Conservation (phyloP, 306 rosid species). For the Crotalaria pallida region DNA sequence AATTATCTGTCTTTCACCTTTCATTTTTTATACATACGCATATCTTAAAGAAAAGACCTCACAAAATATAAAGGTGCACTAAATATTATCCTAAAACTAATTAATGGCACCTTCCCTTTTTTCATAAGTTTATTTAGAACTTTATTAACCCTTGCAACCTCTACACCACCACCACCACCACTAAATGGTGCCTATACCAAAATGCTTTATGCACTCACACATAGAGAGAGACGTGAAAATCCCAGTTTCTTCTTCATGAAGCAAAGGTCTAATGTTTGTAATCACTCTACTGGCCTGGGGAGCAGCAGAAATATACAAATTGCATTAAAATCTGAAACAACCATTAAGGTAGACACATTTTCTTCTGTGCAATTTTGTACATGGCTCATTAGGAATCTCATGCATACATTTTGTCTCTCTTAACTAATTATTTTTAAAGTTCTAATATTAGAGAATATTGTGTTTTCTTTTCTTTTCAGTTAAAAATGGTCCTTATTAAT, state of each 20-base stretch:
- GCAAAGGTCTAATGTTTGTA: slow-evolving; percentile 15
- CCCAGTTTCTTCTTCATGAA: slow-evolving; percentile 24
- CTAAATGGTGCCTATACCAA: background rate
- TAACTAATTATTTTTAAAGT: too few species aligned
- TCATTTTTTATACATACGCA: too few species aligned
- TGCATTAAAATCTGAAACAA: slow-evolving; percentile 58
- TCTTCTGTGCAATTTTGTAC: background rate
- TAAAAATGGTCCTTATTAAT: background rate
- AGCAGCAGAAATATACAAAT: slow-evolving; percentile 42
- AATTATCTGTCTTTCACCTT: too few species aligned
- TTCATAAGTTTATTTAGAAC: too few species aligned
- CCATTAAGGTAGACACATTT: slow-evolving; percentile 33
- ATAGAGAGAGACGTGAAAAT: slow-evolving; percentile 36
- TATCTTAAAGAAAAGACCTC: too few species aligned
- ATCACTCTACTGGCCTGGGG: background rate
- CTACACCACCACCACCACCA: background rate
- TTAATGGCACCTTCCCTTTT: too few species aligned
- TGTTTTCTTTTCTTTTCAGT: background rate
- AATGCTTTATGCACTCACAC: background rate
- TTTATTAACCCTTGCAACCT: background rate
- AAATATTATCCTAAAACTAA: too few species aligned
- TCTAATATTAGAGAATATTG: too few species aligned
- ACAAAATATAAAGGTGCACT: too few species aligned
- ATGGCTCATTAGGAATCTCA: slow-evolving; percentile 16
- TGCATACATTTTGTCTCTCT: too few species aligned